phyloP scores from a whole-genome alignment of 2,329 filamentous ascomycete species.

The Lizonia empirigonia region DNA sequence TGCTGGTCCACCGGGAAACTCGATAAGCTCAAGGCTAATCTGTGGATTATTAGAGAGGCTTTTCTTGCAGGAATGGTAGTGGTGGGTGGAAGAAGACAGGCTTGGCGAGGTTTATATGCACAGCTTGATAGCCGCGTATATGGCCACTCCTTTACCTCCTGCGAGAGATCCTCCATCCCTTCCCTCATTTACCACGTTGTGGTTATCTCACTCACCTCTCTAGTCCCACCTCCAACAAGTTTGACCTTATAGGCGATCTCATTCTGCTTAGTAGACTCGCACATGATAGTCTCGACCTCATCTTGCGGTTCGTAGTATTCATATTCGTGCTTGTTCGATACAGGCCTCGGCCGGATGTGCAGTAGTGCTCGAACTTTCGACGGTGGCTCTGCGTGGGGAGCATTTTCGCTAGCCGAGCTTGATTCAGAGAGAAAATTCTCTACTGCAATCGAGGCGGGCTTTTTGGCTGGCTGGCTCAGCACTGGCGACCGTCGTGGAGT shows the following conservation, averaged over 20 bases:
- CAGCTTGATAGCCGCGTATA: not conserved
- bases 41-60: conserved; percentile 28
- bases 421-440: conserved; percentile 21
- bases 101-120: not conserved
- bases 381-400: not conserved
- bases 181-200: not conserved
- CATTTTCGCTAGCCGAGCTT: conserved; percentile 20
- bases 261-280: conserved; percentile 42
- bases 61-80: too few species aligned
- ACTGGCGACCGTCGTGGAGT: not conserved
- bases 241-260: conserved; percentile 50
- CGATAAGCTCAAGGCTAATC: conserved; percentile 55
- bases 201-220: conserved; percentile 47
- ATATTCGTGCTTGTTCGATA: conserved; percentile 41
- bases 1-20: conserved; percentile 53
- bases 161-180: conserved; percentile 3
- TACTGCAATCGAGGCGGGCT: conserved; percentile 22
- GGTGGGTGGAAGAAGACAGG: not conserved
- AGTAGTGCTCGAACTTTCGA: conserved; percentile 21
- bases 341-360: conserved; percentile 35
- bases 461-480: not conserved
- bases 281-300: conserved; percentile 49
- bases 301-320: conserved; percentile 39
- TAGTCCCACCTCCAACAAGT: conserved; percentile 48
- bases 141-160: not conserved